Conservation (phyloP, 2,329 filamentous ascomycete genomes). For the Epichloe hybrida region DNA sequence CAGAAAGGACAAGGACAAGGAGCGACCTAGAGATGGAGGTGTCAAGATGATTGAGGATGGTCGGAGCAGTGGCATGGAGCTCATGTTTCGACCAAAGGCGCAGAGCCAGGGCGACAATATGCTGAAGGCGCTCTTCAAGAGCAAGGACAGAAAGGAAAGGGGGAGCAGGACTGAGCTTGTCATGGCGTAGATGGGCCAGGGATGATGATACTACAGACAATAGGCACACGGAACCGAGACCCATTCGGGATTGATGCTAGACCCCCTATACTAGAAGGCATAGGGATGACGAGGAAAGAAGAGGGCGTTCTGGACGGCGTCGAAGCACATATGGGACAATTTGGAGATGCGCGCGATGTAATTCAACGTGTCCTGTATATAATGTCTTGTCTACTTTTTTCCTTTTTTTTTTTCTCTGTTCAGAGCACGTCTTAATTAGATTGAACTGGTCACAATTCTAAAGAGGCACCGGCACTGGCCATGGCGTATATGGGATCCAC, state of each 20-base stretch:
- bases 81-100: constrained; percentile 32
- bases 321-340: background rate
- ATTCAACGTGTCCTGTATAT: too few species aligned
- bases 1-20: constrained; percentile 16
- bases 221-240: background rate
- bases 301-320: background rate
- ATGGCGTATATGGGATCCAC: too few species aligned
- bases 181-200: constrained; percentile 11
- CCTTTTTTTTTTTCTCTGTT: too few species aligned
- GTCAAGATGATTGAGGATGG: constrained; percentile 24
- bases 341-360: background rate
- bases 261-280: background rate
- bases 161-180: constrained; percentile 21
- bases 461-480: too few species aligned
- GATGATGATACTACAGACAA: background rate
- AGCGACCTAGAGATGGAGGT: constrained; percentile 5
- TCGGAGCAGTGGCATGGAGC: constrained; percentile 21
- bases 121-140: constrained; percentile 46
- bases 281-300: background rate
- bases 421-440: too few species aligned
- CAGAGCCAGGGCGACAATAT: constrained; percentile 35
- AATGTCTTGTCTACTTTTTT: background rate
- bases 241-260: background rate
- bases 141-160: constrained; percentile 35
- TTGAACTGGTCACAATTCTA: too few species aligned